These are phyloP conservation scores for Pisolithus orientalis DNA, from an alignment of 768 basidiomycete species.

Conservation along the genomic window DNA sequence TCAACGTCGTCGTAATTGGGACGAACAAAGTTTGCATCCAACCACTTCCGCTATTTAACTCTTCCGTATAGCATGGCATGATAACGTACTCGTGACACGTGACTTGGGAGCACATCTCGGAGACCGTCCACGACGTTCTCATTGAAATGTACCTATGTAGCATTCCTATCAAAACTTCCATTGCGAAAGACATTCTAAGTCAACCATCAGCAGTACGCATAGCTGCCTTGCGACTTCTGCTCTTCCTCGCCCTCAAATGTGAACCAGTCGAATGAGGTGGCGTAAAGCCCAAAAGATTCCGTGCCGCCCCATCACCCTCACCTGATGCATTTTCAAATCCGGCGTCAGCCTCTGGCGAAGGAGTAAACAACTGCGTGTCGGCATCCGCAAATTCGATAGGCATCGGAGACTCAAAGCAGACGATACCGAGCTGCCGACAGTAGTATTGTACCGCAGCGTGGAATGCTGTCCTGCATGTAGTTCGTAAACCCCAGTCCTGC, in stretches of 20 bases:
- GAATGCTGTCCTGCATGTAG: constrained; percentile 66
- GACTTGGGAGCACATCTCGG: background rate
- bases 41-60: constrained; percentile 14
- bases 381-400: constrained; percentile 47
- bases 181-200: background rate
- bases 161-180: no score
- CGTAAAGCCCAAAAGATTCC: constrained; percentile 23
- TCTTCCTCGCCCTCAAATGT: constrained; percentile 23
- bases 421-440: constrained; percentile 63
- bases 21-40: constrained; percentile 8
- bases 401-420: constrained; percentile 50
- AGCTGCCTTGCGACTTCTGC: constrained; percentile 29
- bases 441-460: constrained; percentile 73
- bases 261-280: constrained; percentile 17
- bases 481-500: constrained; percentile 58
- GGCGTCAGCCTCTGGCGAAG: constrained; percentile 14
- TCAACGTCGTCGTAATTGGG: constrained; percentile 16
- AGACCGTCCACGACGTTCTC: background rate
- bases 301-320: constrained; percentile 8
- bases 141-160: no score
- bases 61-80: constrained; percentile 11
- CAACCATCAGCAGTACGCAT: constrained; percentile 20
- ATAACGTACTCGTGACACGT: constrained; percentile 4
- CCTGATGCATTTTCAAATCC: constrained; percentile 28
- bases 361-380: constrained; percentile 9